phyloP scores from a whole-genome alignment of 768 basidiomycete genomes.

The Russula brevipes region DNA sequence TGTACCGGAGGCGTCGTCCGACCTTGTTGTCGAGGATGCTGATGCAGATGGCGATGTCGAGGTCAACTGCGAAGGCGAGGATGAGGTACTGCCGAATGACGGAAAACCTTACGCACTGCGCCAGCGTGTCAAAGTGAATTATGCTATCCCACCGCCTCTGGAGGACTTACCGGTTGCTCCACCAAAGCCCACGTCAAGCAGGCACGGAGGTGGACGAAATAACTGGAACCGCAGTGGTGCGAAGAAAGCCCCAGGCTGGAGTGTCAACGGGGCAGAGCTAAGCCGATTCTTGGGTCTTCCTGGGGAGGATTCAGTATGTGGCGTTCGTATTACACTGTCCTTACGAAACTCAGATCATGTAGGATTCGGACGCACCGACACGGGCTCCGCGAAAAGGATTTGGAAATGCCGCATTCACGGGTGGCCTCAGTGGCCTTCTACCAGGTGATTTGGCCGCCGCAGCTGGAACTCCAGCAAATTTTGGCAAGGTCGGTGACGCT shows the following conservation, averaged over 20 bases:
- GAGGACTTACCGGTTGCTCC: conserved; percentile 60
- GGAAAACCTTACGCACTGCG: conserved; percentile 62
- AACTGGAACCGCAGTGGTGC: conserved; percentile 33
- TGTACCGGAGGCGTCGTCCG: conserved; percentile 52
- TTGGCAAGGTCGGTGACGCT: conserved; percentile 79
- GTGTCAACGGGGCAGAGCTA: conserved; percentile 70
- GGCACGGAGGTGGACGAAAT: conserved; percentile 34
- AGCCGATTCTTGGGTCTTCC: conserved; percentile 72
- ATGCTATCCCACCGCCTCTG: conserved; percentile 74
- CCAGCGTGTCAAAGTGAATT: conserved; percentile 64
- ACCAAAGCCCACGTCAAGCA: conserved; percentile 31
- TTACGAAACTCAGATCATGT: conserved; percentile 9
- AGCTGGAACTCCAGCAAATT: conserved; percentile 76
- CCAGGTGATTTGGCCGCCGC: conserved; percentile 58
- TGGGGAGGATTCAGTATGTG: conserved; percentile 59
- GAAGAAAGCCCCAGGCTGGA: conserved; percentile 63
- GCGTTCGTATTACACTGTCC: neutral
- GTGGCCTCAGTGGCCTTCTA: conserved; percentile 55
- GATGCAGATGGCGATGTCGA: conserved; percentile 37
- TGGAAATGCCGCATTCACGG: conserved; percentile 39
- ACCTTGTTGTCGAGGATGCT: conserved; percentile 35
- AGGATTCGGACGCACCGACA: conserved; percentile 70
- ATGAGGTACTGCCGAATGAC: conserved; percentile 46
- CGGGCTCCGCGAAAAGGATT: conserved; percentile 67
- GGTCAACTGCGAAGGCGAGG: conserved; percentile 37